phyloP scores from a whole-genome alignment of 441 rosid genomes.

The Adansonia rubrostipa region DNA sequence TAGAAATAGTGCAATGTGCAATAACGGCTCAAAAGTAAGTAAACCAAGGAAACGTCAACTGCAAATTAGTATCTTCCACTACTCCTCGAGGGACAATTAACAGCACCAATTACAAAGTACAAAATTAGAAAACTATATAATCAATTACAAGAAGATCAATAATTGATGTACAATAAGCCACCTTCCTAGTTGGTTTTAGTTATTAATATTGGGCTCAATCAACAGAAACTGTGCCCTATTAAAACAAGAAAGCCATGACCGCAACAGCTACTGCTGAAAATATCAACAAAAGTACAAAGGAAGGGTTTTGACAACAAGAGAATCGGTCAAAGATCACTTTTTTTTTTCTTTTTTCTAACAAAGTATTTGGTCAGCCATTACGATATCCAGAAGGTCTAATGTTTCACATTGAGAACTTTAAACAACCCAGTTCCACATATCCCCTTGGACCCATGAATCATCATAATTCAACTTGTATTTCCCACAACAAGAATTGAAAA shows the following conservation, averaged over 20 bases:
- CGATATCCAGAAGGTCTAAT: slow-evolving; percentile 42
- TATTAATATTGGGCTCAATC: slow-evolving; percentile 11
- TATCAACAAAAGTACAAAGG: slow-evolving; percentile 29
- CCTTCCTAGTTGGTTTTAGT: background rate
- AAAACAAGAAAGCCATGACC: slow-evolving; percentile 26
- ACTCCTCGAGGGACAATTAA: background rate
- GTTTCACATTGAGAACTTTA: slow-evolving; percentile 38
- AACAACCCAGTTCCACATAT: slow-evolving; percentile 21
- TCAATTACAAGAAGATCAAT: too few relatives aligned
- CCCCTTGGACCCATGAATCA: slow-evolving; percentile 26
- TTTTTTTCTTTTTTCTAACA: slow-evolving; percentile 23
- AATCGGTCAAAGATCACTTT: slow-evolving; percentile 42
- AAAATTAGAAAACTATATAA: too few relatives aligned
- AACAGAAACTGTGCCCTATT: background rate
- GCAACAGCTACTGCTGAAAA: slow-evolving; percentile 32
- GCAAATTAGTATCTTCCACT: background rate
- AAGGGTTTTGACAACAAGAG: slow-evolving; percentile 24
- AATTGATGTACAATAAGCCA: too few relatives aligned
- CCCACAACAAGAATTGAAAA: slow-evolving; percentile 10
- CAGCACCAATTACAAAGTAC: background rate
- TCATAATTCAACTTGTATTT: slow-evolving; percentile 26
- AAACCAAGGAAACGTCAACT: background rate
- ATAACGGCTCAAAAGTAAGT: background rate
- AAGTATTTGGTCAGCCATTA: slow-evolving; percentile 32
- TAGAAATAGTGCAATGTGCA: background rate